Conservation (phyloP, 169 alveolate species). For the Cyclospora cayetanensis region DNA sequence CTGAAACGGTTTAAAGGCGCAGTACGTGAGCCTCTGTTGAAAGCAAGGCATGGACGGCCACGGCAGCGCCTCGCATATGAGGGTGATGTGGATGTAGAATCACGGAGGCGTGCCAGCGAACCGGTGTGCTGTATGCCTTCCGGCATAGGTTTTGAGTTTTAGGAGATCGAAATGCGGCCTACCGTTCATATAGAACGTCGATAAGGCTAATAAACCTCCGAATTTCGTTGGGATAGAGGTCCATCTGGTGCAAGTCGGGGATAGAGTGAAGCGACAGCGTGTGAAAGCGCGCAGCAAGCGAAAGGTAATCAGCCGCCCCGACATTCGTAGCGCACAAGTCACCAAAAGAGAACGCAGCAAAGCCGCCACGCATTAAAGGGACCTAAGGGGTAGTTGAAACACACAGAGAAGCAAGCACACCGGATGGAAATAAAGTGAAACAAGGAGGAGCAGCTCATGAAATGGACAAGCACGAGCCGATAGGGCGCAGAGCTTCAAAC, state of each 20-base stretch:
- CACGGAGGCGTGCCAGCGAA: too few relatives aligned
- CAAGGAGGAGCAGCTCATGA: background rate
- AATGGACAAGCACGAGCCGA: too few relatives aligned
- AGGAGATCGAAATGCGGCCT: background rate
- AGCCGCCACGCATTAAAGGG: background rate
- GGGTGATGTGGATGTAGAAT: too few relatives aligned
- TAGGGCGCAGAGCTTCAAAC: too few relatives aligned
- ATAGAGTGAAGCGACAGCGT: slow-evolving; percentile 19
- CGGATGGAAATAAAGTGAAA: background rate
- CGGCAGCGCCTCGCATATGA: too few relatives aligned
- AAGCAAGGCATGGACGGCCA: too few relatives aligned
- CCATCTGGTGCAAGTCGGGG: slow-evolving; percentile 33
- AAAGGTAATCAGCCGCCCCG: slow-evolving; percentile 64
- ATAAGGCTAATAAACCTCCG: slow-evolving; percentile 67
- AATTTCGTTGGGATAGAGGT: slow-evolving; percentile 45
- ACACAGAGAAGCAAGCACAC: background rate
- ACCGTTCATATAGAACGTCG: slow-evolving; percentile 70
- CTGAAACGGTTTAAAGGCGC: too few relatives aligned
- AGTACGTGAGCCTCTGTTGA: too few relatives aligned
- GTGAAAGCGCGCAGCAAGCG: slow-evolving; percentile 34
- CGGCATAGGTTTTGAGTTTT: background rate
- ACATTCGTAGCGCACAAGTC: slow-evolving; percentile 37
- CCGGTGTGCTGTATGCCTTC: too few relatives aligned
- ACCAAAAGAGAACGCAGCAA: slow-evolving; percentile 36
- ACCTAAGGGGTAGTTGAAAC: slow-evolving; percentile 44